Evolutionary conservation across 306 rosid species (phyloP).

Genomic region (Casuarina glauca): DNA sequence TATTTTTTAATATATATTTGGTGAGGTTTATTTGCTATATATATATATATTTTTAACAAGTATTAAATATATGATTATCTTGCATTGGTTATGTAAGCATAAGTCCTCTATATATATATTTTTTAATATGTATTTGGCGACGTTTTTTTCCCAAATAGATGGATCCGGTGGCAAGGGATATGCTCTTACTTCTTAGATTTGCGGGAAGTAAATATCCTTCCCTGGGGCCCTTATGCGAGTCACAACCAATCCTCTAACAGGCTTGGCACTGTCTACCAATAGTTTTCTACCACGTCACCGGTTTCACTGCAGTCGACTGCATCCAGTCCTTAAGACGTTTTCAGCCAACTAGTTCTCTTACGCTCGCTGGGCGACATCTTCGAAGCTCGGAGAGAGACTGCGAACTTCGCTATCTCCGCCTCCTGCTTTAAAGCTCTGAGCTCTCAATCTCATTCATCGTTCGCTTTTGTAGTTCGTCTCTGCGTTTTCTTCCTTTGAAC

Average conservation of each 20-base stretch:
- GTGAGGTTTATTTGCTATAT: no score
- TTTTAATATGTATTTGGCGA: no score
- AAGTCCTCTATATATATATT: no score
- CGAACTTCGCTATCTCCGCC: slow-evolving; percentile 14
- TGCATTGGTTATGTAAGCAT: no score
- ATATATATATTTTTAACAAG: no score
- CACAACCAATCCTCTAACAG: no score
- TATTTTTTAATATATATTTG: no score
- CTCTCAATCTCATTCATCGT: not conserved
- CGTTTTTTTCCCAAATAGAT: not conserved
- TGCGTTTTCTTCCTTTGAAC: not conserved
- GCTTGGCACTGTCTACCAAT: not conserved
- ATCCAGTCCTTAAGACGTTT: not conserved
- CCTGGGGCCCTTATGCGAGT: not conserved
- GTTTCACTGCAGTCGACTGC: not conserved
- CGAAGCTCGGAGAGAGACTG: slow-evolving; percentile 8
- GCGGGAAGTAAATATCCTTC: not conserved
- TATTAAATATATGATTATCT: no score
- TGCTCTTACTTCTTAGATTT: not conserved
- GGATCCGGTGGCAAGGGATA: not conserved
- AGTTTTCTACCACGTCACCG: not conserved
- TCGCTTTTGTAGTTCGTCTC: not conserved
- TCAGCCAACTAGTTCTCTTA: not conserved
- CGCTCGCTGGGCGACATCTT: slow-evolving; percentile 19
- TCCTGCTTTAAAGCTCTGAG: not conserved